Base-by-base conservation (phyloP, 768 basidiomycete species). In the Naganishia vaughanmartiniae region DNA sequence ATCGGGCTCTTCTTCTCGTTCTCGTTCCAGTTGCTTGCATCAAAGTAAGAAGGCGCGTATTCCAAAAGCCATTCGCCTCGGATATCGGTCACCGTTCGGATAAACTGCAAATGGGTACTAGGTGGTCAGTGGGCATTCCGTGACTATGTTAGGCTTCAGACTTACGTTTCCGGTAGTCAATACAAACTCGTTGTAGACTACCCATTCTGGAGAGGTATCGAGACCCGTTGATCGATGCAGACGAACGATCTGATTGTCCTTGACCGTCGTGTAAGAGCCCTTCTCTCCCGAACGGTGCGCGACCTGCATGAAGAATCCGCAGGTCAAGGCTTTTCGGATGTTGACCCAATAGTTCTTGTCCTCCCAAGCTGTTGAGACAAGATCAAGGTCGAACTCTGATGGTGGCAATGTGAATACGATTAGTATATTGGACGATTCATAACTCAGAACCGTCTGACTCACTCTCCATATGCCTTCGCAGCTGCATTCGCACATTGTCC, bases 231-330 rank as follows among this genome's bases (percentile, higher is more conserved):
- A 90, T 10, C 93, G 90, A 78, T 97, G 93, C 21, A 93, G 82
- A 1, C 83, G 84, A 7, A 92, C 91, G 42, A 89, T 85, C 87
- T 87, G 94, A 74, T 94, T 90, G 80, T 99, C 95, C 83, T 97
- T 98, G 70, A 96, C 88, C 0, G 94, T 99, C 72, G 89, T 72
- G 78, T 99, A 98, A 67, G 85, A 86, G 2, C 89, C 80, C 81
- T 92, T 93, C 79, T 92, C 91, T 3, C 92, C 91, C 78, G 94
- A 93, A 80, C 91, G 91, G 81, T 96, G 93, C 9, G 94, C 96
- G 15, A 92, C 87, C 79, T 97, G 95, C 95, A 96, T 97, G 83
- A 97, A 99, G 85, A 91, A 99, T 1, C 94, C 96, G 74, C 89
- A 90, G 5, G 91, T 89, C 26, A 98, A 84, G 0, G 90, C 89